These are phyloP conservation scores for Floccularia luteovirens DNA, from an alignment of 768 basidiomycete genomes.

Conservation along the genomic window DNA sequence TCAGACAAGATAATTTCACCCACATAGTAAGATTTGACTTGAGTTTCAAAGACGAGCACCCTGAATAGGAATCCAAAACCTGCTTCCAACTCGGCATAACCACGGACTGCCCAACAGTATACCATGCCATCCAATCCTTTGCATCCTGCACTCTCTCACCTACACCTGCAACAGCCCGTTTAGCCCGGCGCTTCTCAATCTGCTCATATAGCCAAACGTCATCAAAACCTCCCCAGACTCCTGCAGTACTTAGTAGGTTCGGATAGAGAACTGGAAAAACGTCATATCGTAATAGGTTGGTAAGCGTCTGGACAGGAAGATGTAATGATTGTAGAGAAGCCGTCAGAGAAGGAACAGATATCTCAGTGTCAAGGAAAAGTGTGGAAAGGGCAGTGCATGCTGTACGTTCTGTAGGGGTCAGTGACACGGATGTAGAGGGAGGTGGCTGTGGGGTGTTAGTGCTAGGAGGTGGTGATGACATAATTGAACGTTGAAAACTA, in stretches of 20 bases:
- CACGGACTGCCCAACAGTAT: no score
- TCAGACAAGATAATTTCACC: no score
- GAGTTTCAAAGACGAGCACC: no score
- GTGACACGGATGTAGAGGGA: neutral
- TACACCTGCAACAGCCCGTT: no score
- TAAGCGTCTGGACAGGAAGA: neutral
- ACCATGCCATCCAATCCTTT: no score
- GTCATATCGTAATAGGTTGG: neutral
- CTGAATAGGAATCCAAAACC: no score
- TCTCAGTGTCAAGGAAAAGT: neutral
- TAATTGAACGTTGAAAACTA: no score
- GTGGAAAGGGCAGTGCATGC: neutral
- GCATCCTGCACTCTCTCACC: no score
- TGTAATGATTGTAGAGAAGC: neutral
- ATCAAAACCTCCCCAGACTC: slow-evolving; percentile 1
- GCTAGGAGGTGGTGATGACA: no score
- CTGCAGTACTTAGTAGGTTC: neutral
- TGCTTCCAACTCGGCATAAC: no score
- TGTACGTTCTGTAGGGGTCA: neutral
- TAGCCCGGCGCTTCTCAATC: neutral
- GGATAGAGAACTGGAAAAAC: neutral
- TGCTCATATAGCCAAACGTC: neutral
- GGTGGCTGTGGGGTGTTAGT: neutral
- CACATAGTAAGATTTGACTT: no score
- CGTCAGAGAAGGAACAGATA: neutral